Evolutionary conservation across 176 grass and related monocot genomes (phyloP).

Genomic region (Saccharum officinarum): DNA sequence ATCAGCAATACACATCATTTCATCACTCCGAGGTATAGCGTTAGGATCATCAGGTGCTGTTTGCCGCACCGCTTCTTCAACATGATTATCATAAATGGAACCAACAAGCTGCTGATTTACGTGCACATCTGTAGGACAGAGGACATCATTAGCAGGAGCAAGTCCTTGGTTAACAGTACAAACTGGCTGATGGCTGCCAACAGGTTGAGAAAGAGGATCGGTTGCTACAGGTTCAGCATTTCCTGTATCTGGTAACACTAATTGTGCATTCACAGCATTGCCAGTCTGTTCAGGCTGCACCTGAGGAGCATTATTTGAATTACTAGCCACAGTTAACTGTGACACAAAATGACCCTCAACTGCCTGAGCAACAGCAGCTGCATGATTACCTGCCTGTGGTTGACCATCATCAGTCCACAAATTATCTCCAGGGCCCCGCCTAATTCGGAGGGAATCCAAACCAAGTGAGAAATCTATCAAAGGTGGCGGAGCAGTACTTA

Average conservation of each 20-base stretch:
- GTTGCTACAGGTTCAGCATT: slow-evolving; percentile 26
- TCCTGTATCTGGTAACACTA: slow-evolving; percentile 14
- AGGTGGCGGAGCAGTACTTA: slow-evolving; percentile 53
- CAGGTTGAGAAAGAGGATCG: slow-evolving; percentile 39
- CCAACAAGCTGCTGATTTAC: slow-evolving; percentile 13
- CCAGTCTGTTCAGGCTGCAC: slow-evolving; percentile 32
- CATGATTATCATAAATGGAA: slow-evolving; percentile 11
- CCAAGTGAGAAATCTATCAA: slow-evolving; percentile 79
- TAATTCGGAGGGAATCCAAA: slow-evolving; percentile 69
- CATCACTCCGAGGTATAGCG: slow-evolving; percentile 24
- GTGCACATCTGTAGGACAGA: slow-evolving; percentile 29
- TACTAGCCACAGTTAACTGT: slow-evolving; percentile 47
- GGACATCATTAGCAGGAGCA: slow-evolving; percentile 28
- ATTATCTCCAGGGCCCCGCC: slow-evolving; percentile 63
- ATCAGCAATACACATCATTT: slow-evolving; percentile 27
- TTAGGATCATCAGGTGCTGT: slow-evolving; percentile 6
- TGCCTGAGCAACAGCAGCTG: slow-evolving; percentile 77
- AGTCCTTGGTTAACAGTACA: slow-evolving; percentile 18
- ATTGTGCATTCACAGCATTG: slow-evolving; percentile 15
- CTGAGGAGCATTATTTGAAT: slow-evolving; percentile 36
- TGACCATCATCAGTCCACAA: slow-evolving; percentile 76
- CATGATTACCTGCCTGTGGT: slow-evolving; percentile 60
- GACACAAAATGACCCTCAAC: slow-evolving; percentile 71
- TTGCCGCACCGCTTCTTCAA: slow-evolving; percentile 21
- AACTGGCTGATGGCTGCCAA: slow-evolving; percentile 29